Conservation (phyloP, 2,329 filamentous ascomycete genomes). For the Colletotrichum orbiculare region DNA sequence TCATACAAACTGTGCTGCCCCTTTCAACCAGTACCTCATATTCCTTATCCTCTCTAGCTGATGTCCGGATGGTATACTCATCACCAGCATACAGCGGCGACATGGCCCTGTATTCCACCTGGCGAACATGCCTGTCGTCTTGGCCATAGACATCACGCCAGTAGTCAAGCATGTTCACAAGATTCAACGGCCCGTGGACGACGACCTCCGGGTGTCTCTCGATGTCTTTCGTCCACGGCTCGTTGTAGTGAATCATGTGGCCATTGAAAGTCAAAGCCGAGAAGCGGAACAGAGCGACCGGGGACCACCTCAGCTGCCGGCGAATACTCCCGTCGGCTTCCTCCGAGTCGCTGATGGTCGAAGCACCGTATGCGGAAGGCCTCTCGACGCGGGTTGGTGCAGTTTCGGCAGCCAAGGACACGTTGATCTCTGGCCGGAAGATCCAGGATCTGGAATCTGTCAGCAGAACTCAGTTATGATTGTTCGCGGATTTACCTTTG, state of each 20-base stretch:
- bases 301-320: conserved; percentile 55
- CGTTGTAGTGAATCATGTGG: conserved; percentile 86
- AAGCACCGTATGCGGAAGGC: conserved; percentile 7
- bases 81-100: conserved; percentile 78
- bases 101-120: conserved; percentile 75
- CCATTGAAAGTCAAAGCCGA: conserved; percentile 88
- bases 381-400: conserved; percentile 31
- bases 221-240: conserved; percentile 69
- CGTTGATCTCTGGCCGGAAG: conserved; percentile 52
- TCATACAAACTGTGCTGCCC: conserved; percentile 50
- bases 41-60: conserved; percentile 46
- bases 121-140: conserved; percentile 32
- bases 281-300: conserved; percentile 77
- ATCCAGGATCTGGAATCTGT: conserved; percentile 52
- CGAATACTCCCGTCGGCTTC: conserved; percentile 33
- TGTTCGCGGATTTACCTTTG: conserved; percentile 50
- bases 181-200: conserved; percentile 83
- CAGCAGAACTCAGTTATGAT: neutral
- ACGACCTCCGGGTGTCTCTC: conserved; percentile 78
- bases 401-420: conserved; percentile 30
- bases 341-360: conserved; percentile 1
- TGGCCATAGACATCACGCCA: conserved; percentile 63
- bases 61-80: conserved; percentile 69
- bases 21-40: conserved; percentile 62
- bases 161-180: conserved; percentile 78